Percentiles rank a stretch among this genome's conserved stretches.
Conservation (phyloP, 495 filamentous ascomycete genomes). For the Trypethelium eluteriae region DNA sequence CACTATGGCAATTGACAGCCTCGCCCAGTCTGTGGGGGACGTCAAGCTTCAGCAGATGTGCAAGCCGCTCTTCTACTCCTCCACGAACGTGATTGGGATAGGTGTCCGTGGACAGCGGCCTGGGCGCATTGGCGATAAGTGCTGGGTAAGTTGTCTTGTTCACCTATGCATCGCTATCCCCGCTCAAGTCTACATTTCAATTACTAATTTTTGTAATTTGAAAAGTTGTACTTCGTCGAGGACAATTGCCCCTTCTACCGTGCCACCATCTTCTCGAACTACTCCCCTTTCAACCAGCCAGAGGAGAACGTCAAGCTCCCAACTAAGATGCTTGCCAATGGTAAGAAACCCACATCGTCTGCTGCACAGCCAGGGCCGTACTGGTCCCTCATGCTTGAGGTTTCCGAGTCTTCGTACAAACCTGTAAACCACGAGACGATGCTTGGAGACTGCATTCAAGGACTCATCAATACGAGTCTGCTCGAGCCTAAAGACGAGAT, state of each 20-base stretch:
- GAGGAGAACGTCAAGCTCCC: constrained; percentile 71
- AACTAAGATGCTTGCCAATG: constrained; percentile 75
- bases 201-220: background rate
- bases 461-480: constrained; percentile 94
- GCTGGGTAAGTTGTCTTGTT: constrained; percentile 60
- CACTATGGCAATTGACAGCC: constrained; percentile 91
- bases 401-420: constrained; percentile 93
- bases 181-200: background rate
- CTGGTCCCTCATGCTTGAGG: constrained; percentile 99
- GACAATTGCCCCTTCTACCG: constrained; percentile 99
- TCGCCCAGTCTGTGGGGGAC: constrained; percentile 81
- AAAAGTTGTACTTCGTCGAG: constrained; percentile 94
- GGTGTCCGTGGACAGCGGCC: constrained; percentile 86
- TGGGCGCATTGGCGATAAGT: constrained; percentile 96
- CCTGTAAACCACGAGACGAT: constrained; percentile 76
- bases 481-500: constrained; percentile 85
- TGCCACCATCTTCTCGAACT: constrained; percentile 99
- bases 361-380: constrained; percentile 80
- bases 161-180: background rate
- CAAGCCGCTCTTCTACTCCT: constrained; percentile 93
- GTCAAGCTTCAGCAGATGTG: constrained; percentile 69
- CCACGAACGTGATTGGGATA: constrained; percentile 93
- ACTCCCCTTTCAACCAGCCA: constrained; percentile 97
- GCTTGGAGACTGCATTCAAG: constrained; percentile 84
- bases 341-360: constrained; percentile 61